Evolutionary conservation across 148 eudicot genomes (phyloP).

Genomic region (Vaccinium corymbosum): DNA sequence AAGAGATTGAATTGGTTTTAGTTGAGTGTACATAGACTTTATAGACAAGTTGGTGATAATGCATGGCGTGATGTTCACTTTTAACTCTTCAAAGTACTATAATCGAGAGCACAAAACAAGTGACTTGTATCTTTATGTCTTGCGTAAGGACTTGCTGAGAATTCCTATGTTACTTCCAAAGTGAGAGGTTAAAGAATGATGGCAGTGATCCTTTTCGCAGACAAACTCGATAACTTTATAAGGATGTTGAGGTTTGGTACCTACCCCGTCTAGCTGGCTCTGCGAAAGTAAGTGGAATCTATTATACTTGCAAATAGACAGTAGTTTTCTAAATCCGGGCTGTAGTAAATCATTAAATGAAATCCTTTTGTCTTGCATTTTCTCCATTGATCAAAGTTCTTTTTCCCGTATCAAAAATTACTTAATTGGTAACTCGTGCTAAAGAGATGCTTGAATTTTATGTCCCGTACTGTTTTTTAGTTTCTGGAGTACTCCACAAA

Average conservation of each 20-base stretch:
- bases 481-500: neutral
- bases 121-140: neutral
- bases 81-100: neutral
- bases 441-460: neutral
- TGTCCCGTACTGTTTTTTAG: neutral
- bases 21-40: neutral
- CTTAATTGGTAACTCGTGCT: neutral
- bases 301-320: neutral
- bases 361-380: neutral
- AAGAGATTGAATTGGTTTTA: neutral
- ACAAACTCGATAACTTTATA: neutral
- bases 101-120: neutral
- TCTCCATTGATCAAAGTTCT: neutral
- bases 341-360: neutral
- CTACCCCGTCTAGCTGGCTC: neutral
- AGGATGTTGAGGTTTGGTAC: neutral
- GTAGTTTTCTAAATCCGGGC: neutral
- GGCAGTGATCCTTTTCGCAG: neutral
- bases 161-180: neutral
- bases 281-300: neutral
- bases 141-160: neutral
- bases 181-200: neutral
- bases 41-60: neutral
- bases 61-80: neutral
- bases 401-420: neutral